Percentiles rank a stretch among this genome's conserved stretches.
Evolutionary conservation across 371 early-diverging fungal species (phyloP).

Genomic region (Apophysomyces ossiformis): DNA sequence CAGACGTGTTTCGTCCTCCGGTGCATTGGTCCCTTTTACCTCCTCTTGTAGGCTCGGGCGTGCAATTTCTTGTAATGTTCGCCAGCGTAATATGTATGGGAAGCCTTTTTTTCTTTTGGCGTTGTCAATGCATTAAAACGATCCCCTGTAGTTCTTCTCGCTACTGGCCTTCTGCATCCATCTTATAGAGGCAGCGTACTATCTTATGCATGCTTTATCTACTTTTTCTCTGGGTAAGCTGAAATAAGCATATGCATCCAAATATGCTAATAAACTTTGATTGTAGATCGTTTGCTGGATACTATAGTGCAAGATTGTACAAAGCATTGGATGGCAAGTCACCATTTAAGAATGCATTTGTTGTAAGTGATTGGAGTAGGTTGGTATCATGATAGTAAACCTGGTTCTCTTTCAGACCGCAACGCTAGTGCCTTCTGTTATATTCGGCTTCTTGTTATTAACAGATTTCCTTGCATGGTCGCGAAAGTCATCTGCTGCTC

Average conservation of each 20-base stretch:
- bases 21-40: conserved; percentile 62
- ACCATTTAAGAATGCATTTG: conserved; percentile 75
- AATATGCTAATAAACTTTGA: conserved; percentile 11
- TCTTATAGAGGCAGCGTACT: conserved; percentile 77
- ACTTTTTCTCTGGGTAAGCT: conserved; percentile 71
- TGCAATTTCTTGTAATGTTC: conserved; percentile 74
- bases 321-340: conserved; percentile 76
- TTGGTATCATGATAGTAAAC: neutral
- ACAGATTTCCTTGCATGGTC: conserved; percentile 82
- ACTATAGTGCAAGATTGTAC: conserved; percentile 77
- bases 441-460: conserved; percentile 50
- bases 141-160: conserved; percentile 60
- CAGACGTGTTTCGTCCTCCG: conserved; percentile 85
- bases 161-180: conserved; percentile 81
- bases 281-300: conserved; percentile 66
- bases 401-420: conserved; percentile 38
- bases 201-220: conserved; percentile 71
- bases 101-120: conserved; percentile 15
- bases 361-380: conserved; percentile 19
- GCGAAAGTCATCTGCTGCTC: conserved; percentile 76
- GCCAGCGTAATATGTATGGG: conserved; percentile 46
- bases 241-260: conserved; percentile 12
- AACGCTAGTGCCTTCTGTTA: conserved; percentile 50
- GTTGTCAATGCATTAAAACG: no score
- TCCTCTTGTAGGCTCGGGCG: conserved; percentile 80